Percentiles rank a stretch among this genome's conserved stretches.
phyloP scores from a whole-genome alignment of 1,139 yeast genomes.

The Yarrowia galli region DNA sequence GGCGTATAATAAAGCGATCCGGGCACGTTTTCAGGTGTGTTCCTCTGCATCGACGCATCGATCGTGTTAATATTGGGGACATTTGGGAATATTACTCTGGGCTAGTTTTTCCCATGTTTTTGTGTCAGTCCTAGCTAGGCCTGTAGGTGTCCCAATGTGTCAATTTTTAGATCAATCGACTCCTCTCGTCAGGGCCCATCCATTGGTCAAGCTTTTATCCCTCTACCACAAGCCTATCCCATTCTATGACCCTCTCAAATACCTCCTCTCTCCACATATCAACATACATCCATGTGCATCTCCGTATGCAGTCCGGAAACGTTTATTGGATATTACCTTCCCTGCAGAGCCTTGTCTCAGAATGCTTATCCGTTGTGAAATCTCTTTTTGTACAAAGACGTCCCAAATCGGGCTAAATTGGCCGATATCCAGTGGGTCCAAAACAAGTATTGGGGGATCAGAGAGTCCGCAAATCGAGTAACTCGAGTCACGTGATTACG shows the following conservation, averaged over 20 bases:
- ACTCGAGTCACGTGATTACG: background rate
- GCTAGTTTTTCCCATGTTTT: background rate
- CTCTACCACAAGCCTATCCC: background rate
- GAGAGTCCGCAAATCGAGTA: background rate
- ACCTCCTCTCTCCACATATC: background rate
- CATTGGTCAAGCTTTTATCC: background rate
- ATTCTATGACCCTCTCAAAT: too few species aligned
- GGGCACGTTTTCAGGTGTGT: background rate
- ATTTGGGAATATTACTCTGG: background rate
- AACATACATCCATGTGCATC: background rate
- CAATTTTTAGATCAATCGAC: background rate
- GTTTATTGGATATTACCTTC: conserved; percentile 23
- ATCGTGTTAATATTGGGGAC: background rate
- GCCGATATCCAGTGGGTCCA: background rate
- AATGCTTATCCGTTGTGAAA: background rate
- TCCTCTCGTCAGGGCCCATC: background rate
- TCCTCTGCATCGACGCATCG: background rate
- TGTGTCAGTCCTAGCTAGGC: background rate
- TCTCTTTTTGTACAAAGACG: background rate
- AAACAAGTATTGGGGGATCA: too few species aligned
- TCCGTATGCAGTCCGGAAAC: conserved; percentile 4
- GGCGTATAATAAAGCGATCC: background rate
- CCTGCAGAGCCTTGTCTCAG: conserved; percentile 10
- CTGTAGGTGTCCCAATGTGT: too few species aligned
- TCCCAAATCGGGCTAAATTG: conserved; percentile 9